These are phyloP conservation scores for Astragalus glycyphyllos DNA, from an alignment of 306 rosid genomes.

Conservation along the genomic window DNA sequence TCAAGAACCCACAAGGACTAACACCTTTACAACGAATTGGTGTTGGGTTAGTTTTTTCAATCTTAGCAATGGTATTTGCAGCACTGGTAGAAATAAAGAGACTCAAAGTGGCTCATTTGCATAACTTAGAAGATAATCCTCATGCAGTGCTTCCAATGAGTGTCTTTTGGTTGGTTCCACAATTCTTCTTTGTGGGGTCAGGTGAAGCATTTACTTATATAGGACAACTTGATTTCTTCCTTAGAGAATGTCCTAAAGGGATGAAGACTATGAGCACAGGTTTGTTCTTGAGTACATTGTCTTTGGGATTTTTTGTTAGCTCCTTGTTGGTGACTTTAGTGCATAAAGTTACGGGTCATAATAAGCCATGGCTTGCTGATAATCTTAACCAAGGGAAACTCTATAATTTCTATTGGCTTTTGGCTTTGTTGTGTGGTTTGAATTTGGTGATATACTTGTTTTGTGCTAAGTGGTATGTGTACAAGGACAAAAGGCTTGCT, in stretches of 20 bases:
- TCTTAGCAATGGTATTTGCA: constrained; percentile 69
- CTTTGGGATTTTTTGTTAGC: constrained; percentile 82
- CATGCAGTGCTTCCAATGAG: constrained; percentile 57
- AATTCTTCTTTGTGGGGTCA: constrained; percentile 84
- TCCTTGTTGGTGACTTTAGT: constrained; percentile 76
- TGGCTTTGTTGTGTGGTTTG: constrained; percentile 67
- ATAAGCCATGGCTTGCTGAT: constrained; percentile 76
- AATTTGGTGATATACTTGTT: constrained; percentile 61
- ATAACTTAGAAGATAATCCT: constrained; percentile 41
- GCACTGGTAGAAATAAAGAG: constrained; percentile 65
- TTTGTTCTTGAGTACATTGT: constrained; percentile 73
- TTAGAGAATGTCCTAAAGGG: constrained; percentile 86
- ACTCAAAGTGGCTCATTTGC: constrained; percentile 39
- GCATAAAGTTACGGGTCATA: constrained; percentile 56
- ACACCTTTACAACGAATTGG: constrained; percentile 77
- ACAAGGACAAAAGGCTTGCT: constrained; percentile 83
- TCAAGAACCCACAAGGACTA: constrained; percentile 67
- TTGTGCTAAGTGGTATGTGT: constrained; percentile 81
- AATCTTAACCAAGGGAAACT: constrained; percentile 80
- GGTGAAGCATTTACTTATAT: constrained; percentile 87
- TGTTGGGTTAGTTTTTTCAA: constrained; percentile 63
- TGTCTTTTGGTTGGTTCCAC: constrained; percentile 83
- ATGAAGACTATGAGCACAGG: constrained; percentile 97
- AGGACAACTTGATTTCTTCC: constrained; percentile 84
- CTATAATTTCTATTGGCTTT: constrained; percentile 79